Conservation (phyloP, 140 eudicot species). For the Artemisia princeps region DNA sequence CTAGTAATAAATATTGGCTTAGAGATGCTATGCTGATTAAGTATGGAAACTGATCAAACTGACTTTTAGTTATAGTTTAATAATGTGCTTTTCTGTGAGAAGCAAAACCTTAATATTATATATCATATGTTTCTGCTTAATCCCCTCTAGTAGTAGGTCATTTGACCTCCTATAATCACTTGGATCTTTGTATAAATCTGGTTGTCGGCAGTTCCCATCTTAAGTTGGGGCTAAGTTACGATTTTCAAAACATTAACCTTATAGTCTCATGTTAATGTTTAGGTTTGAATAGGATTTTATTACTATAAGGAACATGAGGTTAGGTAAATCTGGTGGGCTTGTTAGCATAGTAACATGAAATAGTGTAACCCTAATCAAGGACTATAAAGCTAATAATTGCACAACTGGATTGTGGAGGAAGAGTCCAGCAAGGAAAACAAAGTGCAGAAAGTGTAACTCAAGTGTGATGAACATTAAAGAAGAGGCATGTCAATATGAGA, state of each 20-base stretch:
- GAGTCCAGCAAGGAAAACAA: neutral
- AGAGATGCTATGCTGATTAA: slow-evolving; percentile 3
- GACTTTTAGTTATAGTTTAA: neutral
- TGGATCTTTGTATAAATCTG: neutral
- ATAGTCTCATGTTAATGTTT: neutral
- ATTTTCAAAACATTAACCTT: neutral
- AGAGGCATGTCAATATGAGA: no score
- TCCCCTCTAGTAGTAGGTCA: neutral
- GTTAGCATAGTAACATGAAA: neutral
- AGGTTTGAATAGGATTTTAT: neutral
- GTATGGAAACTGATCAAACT: slow-evolving; percentile 1
- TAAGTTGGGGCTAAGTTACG: neutral
- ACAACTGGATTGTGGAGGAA: slow-evolving; percentile 1
- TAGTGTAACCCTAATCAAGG: neutral
- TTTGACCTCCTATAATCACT: neutral
- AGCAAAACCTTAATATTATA: neutral
- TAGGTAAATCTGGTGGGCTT: neutral
- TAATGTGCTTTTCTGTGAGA: neutral
- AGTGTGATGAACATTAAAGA: neutral
- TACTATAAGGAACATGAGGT: neutral
- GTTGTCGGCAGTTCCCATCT: neutral
- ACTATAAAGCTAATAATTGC: neutral
- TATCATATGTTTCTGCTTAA: neutral
- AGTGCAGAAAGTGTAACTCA: neutral
- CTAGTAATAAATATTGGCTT: slow-evolving; percentile 4